A percentile compares a stretch with the other conserved stretches of the same genome.
Conservation (phyloP, 2,329 filamentous ascomycete genomes). For the Teratosphaeria gauchensis region DNA sequence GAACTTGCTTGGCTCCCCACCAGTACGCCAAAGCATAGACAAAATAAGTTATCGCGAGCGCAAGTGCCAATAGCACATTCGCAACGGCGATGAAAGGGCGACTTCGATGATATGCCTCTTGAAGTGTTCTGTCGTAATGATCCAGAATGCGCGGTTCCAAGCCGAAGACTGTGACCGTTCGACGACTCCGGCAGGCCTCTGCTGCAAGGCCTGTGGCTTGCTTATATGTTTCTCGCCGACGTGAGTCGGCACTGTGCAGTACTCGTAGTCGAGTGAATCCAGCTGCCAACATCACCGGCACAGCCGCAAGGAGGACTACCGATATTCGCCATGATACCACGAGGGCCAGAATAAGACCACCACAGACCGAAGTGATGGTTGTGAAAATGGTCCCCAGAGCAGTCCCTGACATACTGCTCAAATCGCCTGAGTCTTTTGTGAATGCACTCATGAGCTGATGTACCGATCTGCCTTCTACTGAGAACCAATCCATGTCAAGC, state of each 20-base stretch:
- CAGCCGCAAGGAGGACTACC: constrained; percentile 39
- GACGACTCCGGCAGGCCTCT: constrained; percentile 57
- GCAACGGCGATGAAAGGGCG: constrained; percentile 31
- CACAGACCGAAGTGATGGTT: constrained; percentile 37
- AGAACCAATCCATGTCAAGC: constrained; percentile 46
- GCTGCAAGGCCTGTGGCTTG: constrained; percentile 55
- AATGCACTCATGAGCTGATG: constrained; percentile 38
- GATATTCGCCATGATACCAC: constrained; percentile 44
- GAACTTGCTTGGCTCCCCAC: constrained; percentile 37
- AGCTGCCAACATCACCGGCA: constrained; percentile 38
- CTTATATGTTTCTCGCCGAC: constrained; percentile 55
- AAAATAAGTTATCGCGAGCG: constrained; percentile 38
- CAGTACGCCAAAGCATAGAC: constrained; percentile 41
- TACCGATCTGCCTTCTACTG: constrained; percentile 30
- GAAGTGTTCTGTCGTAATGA: constrained; percentile 29
- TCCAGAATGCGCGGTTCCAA: constrained; percentile 31
- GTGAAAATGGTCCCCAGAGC: constrained; percentile 43
- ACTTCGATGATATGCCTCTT: constrained; percentile 31
- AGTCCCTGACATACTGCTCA: constrained; percentile 40
- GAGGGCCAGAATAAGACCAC: constrained; percentile 39
- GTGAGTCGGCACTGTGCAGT: constrained; percentile 49
- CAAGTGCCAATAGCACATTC: constrained; percentile 36
- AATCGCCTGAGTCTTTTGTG: constrained; percentile 39
- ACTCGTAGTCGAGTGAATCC: constrained; percentile 40
- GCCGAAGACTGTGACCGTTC: constrained; percentile 44